Evolutionary conservation across 495 filamentous ascomycete genomes (phyloP).

Genomic region (Penicillium silybi): DNA sequence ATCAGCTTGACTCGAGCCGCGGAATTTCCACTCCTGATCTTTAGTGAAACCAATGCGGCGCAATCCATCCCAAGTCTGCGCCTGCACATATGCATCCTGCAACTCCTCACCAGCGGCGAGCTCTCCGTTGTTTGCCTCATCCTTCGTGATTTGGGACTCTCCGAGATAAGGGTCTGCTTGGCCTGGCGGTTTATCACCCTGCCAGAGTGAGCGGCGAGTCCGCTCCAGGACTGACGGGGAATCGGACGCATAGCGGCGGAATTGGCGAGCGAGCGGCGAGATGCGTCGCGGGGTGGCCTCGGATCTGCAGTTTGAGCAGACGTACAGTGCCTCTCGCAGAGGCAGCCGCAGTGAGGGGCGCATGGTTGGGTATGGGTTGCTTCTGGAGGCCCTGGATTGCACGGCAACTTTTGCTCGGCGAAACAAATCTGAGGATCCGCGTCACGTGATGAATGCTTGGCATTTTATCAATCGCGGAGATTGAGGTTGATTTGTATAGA

Average conservation of each 20-base stretch:
- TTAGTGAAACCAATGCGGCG: slow-evolving; percentile 10
- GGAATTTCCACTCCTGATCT: slow-evolving; percentile 11
- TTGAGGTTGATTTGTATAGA: background rate
- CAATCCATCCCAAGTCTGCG: slow-evolving; percentile 19
- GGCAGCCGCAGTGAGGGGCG: slow-evolving; percentile 38
- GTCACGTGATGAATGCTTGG: slow-evolving; percentile 27
- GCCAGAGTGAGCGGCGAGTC: slow-evolving; percentile 53
- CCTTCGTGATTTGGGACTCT: slow-evolving; percentile 21
- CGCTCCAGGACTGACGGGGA: slow-evolving; percentile 43
- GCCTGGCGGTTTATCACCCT: slow-evolving; percentile 52
- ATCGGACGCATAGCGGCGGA: slow-evolving; percentile 40
- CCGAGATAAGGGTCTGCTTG: slow-evolving; percentile 50
- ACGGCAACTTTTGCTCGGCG: slow-evolving; percentile 18
- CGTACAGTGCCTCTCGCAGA: slow-evolving; percentile 37
- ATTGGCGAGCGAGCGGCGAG: slow-evolving; percentile 38
- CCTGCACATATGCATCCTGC: slow-evolving; percentile 14
- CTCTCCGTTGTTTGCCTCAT: background rate
- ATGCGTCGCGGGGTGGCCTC: slow-evolving; percentile 31
- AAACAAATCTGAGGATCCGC: slow-evolving; percentile 19
- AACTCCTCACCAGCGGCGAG: background rate
- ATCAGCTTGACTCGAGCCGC: slow-evolving; percentile 9
- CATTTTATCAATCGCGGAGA: slow-evolving; percentile 1
- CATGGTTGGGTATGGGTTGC: slow-evolving; percentile 32
- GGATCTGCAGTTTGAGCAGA: slow-evolving; percentile 44
- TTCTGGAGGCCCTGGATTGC: background rate